A percentile compares a stretch with the other conserved stretches of the same genome.
Evolutionary conservation across 352 stramenopile genomes (phyloP).

Genomic region (Aphanomyces euteiches): DNA sequence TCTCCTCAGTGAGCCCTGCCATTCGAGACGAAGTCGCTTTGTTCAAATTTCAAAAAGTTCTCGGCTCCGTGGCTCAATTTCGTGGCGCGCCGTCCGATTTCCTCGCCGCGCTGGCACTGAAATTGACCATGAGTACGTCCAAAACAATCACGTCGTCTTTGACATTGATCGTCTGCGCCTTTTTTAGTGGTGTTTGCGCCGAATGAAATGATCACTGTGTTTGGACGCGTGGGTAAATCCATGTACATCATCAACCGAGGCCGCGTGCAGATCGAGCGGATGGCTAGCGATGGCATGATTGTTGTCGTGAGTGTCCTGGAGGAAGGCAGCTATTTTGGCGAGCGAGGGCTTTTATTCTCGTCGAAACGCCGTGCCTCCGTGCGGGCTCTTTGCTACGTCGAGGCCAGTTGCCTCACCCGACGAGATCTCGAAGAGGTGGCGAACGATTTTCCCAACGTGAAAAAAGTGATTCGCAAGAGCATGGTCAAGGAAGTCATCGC

Average conservation of each 20-base stretch:
- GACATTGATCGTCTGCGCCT: no score
- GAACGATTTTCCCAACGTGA: slow-evolving; percentile 18
- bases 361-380: slow-evolving; percentile 25
- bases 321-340: slow-evolving; percentile 25
- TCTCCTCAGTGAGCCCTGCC: slow-evolving; percentile 1
- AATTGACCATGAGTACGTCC: slow-evolving; percentile 16
- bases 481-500: slow-evolving; percentile 23
- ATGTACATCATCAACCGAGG: slow-evolving; percentile 30
- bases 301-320: slow-evolving; percentile 24
- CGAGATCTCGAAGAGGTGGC: slow-evolving; percentile 16
- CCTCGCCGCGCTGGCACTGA: slow-evolving; percentile 15
- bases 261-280: slow-evolving; percentile 21
- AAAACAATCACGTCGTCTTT: neutral
- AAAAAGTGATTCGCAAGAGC: slow-evolving; percentile 12
- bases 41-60: slow-evolving; percentile 25
- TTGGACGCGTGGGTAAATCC: slow-evolving; percentile 22
- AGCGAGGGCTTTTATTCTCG: slow-evolving; percentile 25
- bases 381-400: slow-evolving; percentile 21
- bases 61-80: slow-evolving; percentile 21
- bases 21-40: slow-evolving; percentile 26
- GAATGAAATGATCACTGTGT: slow-evolving; percentile 29
- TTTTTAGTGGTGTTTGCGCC: slow-evolving; percentile 21
- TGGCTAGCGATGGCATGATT: slow-evolving; percentile 25
- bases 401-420: slow-evolving; percentile 24
- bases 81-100: slow-evolving; percentile 17